Percentiles rank a stretch among this genome's conserved stretches.
Conservation (phyloP, 371 early-diverging fungal species). For the Gilbertella persicaria region DNA sequence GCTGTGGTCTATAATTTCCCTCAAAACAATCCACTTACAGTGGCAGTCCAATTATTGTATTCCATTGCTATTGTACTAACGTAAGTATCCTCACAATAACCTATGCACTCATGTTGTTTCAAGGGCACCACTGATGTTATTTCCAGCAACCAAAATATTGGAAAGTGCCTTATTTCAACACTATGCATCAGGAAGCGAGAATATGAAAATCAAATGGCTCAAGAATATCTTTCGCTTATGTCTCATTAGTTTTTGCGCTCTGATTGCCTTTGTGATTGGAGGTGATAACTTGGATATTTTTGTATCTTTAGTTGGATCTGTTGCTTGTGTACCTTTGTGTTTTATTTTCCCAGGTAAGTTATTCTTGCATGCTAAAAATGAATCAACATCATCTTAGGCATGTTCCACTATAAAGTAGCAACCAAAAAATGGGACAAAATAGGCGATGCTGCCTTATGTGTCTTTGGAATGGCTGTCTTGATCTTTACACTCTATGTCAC, state of each 20-base stretch:
- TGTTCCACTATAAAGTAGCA: constrained; percentile 67
- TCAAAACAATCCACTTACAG: constrained; percentile 42
- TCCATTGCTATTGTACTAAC: constrained; percentile 75
- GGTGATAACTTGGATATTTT: constrained; percentile 69
- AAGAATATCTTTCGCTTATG: constrained; percentile 64
- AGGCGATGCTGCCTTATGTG: constrained; percentile 43
- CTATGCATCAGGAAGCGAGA: constrained; percentile 32
- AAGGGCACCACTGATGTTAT: constrained; percentile 64
- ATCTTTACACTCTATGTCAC: constrained; percentile 44
- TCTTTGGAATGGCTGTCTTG: constrained; percentile 59
- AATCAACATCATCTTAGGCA: constrained; percentile 19
- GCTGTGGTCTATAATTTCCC: constrained; percentile 71
- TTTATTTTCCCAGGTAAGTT: constrained; percentile 68
- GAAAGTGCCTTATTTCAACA: constrained; percentile 60
- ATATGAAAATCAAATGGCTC: constrained; percentile 56
- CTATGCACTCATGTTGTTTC: background rate
- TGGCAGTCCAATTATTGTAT: constrained; percentile 67
- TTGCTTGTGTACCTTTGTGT: constrained; percentile 57
- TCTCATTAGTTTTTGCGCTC: constrained; percentile 55
- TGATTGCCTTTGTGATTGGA: constrained; percentile 60
- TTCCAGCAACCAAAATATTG: constrained; percentile 72
- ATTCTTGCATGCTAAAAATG: background rate
- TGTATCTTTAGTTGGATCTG: constrained; percentile 61
- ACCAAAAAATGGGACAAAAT: constrained; percentile 24
- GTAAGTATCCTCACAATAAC: constrained; percentile 16